Conservation (phyloP, 805 yeast species). For the Spathaspora hagerdaliae region DNA sequence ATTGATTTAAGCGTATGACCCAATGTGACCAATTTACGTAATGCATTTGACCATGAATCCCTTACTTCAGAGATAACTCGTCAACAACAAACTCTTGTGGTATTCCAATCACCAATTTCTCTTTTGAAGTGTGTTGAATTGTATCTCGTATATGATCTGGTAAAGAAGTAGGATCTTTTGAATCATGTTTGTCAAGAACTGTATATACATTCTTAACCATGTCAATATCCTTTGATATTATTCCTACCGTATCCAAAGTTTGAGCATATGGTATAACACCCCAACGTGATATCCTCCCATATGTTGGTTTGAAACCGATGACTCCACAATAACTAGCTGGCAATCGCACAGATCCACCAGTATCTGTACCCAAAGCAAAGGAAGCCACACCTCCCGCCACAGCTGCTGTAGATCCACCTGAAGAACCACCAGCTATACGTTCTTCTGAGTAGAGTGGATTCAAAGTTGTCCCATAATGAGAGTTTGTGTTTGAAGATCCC, state of each 20-base stretch:
- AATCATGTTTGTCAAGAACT: slow-evolving; percentile 58
- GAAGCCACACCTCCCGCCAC: slow-evolving; percentile 71
- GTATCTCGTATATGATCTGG: slow-evolving; percentile 27
- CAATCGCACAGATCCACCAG: slow-evolving; percentile 93
- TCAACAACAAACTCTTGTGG: slow-evolving; percentile 62
- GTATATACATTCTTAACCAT: slow-evolving; percentile 46
- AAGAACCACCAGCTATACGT: slow-evolving; percentile 77
- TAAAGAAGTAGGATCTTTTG: slow-evolving; percentile 76
- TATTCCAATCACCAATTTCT: slow-evolving; percentile 58
- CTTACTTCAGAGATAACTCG: slow-evolving; percentile 48
- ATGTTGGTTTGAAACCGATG: slow-evolving; percentile 88
- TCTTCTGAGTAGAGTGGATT: slow-evolving; percentile 41
- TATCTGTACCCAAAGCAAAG: slow-evolving; percentile 88
- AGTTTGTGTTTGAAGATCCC: slow-evolving; percentile 73
- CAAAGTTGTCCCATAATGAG: slow-evolving; percentile 52
- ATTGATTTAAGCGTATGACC: slow-evolving; percentile 60
- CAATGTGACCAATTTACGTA: slow-evolving; percentile 38
- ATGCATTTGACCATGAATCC: slow-evolving; percentile 42
- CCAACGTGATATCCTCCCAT: slow-evolving; percentile 87
- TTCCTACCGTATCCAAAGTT: slow-evolving; percentile 90
- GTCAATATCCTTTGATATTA: slow-evolving; percentile 51
- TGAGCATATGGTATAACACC: slow-evolving; percentile 94
- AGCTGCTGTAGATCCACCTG: slow-evolving; percentile 95
- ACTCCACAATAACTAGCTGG: slow-evolving; percentile 88
- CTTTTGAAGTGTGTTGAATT: slow-evolving; percentile 9